These are phyloP conservation scores for Noccaea bulbosa DNA, from an alignment of 345 rosid genomes.

Conservation along the genomic window DNA sequence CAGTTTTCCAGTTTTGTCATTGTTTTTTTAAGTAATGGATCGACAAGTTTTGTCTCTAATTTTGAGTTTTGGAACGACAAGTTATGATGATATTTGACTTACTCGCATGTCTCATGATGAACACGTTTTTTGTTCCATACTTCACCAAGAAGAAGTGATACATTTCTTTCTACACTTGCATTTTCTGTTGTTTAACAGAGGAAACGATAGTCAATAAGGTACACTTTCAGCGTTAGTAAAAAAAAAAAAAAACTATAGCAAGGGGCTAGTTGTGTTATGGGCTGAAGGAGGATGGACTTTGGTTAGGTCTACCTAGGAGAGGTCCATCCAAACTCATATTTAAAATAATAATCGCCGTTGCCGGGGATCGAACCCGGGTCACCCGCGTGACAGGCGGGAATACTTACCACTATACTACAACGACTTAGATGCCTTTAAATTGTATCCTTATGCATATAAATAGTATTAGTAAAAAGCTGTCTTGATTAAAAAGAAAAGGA, in stretches of 20 bases:
- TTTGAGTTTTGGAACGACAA: background rate
- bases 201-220: no score
- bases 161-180: background rate
- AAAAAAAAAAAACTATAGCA: no score
- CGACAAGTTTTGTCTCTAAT: conserved; percentile 8
- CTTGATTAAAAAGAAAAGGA: conserved; percentile 53
- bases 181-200: no score
- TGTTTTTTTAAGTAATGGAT: background rate
- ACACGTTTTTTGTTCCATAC: background rate
- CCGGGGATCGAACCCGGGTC: conserved; percentile 98
- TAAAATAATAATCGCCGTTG: conserved; percentile 48
- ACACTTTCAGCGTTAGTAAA: no score
- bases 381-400: conserved; percentile 96
- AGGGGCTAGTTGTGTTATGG: no score
- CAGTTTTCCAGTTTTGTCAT: conserved; percentile 23
- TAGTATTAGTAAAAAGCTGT: background rate
- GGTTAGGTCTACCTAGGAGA: no score
- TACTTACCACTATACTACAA: conserved; percentile 96
- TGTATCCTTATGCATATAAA: rapidly evolving
- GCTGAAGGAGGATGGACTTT: no score
- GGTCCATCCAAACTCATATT: no score
- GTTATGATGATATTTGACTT: background rate
- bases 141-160: background rate
- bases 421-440: conserved; percentile 40
- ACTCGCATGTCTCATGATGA: background rate